Evolutionary conservation across 2,329 filamentous ascomycete genomes (phyloP), one percentile per base, ranked within the genome.

Genomic region (Colletotrichum lini): DNA sequence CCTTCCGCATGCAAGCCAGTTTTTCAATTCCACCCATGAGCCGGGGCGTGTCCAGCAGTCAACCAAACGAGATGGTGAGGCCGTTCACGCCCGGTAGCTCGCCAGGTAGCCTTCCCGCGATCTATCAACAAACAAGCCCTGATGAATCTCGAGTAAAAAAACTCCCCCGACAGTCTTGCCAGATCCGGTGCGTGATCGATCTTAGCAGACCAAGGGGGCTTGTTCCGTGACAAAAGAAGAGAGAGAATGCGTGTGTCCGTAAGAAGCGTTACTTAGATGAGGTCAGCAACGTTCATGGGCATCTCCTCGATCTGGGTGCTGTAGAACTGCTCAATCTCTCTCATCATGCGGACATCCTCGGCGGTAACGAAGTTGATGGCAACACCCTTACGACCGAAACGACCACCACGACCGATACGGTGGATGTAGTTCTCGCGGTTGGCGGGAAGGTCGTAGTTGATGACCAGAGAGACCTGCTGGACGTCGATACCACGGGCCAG

Each of bases 381-480:
- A 84, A 99, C 96, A 93, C 96, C 96, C 93, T 99, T 99, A 86
- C 96, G 95, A 86, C 96, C 96, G 89, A 99, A 99, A 89, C 96
- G 95, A 88, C 96, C 96, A 88, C 95, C 95, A 92, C 96, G 96
- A 91, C 96, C 96, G 82, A 99, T 99, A 84, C 96, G 94, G 88
- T 99, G 96, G 82, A 99, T 99, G 91, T 99, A 99, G 91, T 98
- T 99, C 89, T 99, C 96, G 81, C 96, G 95, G 91, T 98, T 98
- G 86, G 95, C 94, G 77, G 96, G 96, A 68, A 99, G 89, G 84
- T 99, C 96, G 88, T 99, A 99, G 92, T 99, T 99, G 91, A 99
- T 99, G 88, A 99, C 96, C 83, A 99, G 90, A 72, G 96, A 98
- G 74, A 99, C 96, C 88, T 99, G 96, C 90, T 99, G 96, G 80